Evolutionary conservation across 768 basidiomycete species (phyloP).

Genomic region (Boletus vinaceobasis): DNA sequence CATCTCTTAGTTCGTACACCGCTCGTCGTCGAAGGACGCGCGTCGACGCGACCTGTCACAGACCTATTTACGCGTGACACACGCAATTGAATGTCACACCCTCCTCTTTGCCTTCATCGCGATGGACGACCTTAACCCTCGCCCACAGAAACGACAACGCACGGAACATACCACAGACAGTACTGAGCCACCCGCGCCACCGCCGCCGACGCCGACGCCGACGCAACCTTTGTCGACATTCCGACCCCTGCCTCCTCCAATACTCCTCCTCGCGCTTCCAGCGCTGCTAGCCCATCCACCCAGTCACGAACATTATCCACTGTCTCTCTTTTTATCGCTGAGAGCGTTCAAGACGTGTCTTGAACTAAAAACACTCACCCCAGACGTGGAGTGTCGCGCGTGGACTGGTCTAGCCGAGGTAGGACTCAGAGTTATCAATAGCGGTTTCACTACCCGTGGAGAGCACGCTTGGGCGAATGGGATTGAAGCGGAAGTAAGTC

Average conservation of each 20-base stretch:
- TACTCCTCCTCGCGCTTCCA: constrained; percentile 62
- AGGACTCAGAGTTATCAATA: constrained; percentile 53
- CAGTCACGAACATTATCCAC: constrained; percentile 50
- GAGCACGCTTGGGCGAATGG: constrained; percentile 46
- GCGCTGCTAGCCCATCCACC: constrained; percentile 62
- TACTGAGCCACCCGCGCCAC: background rate
- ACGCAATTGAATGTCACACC: constrained; percentile 9
- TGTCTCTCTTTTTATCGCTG: constrained; percentile 55
- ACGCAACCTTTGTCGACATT: constrained; percentile 12
- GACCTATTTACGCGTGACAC: constrained; percentile 29
- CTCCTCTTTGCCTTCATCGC: background rate
- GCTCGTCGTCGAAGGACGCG: too few relatives aligned
- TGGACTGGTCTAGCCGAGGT: constrained; percentile 70
- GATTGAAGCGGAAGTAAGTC: constrained; percentile 51
- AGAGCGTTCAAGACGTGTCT: constrained; percentile 57
- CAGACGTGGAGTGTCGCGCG: constrained; percentile 63
- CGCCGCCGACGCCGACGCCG: background rate
- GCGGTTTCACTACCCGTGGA: constrained; percentile 38
- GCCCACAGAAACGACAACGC: constrained; percentile 36
- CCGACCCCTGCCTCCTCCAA: constrained; percentile 37
- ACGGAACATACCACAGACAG: constrained; percentile 4
- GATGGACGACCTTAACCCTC: constrained; percentile 31
- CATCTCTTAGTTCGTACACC: too few relatives aligned
- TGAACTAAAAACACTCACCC: constrained; percentile 44
- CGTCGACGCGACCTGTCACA: constrained; percentile 30